Conservation (phyloP, 208 protist species). For the Leishmania tropica region DNA sequence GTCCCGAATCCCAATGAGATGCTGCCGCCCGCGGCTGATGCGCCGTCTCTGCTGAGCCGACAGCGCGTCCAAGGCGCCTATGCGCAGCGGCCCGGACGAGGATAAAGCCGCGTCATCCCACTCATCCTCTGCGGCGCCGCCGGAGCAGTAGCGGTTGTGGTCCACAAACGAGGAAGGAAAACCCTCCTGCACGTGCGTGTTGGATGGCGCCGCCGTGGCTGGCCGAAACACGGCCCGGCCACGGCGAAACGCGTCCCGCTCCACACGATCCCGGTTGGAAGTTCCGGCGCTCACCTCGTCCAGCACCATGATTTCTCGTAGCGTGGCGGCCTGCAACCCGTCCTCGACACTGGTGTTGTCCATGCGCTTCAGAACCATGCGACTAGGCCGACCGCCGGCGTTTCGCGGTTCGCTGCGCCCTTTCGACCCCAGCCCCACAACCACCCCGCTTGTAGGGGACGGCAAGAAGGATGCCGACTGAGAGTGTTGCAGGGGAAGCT, state of each 20-base stretch:
- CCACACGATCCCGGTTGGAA: conserved; percentile 13
- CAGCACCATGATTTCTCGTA: conserved; percentile 92
- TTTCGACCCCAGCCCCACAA: background rate
- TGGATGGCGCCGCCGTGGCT: background rate
- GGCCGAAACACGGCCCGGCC: conserved; percentile 17
- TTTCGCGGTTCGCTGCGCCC: background rate
- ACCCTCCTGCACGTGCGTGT: background rate
- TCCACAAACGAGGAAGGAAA: conserved; percentile 4
- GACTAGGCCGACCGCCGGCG: background rate
- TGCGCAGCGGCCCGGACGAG: background rate
- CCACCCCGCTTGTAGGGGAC: background rate
- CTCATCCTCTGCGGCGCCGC: background rate
- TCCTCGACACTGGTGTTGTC: conserved; percentile 69
- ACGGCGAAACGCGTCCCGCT: conserved; percentile 21
- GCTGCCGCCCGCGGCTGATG: conserved; percentile 36
- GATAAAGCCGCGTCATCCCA: conserved; percentile 16
- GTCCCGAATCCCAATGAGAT: conserved; percentile 92
- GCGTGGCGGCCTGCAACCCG: conserved; percentile 82
- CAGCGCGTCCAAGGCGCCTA: conserved; percentile 7
- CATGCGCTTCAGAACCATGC: conserved; percentile 87
- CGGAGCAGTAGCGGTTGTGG: conserved; percentile 2
- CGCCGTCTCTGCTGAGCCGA: conserved; percentile 4
- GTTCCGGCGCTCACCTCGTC: conserved; percentile 81
- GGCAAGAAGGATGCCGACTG: background rate
- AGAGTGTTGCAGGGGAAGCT: background rate